Conservation (phyloP, 495 filamentous ascomycete genomes). For the Tuber umbilicatum region DNA sequence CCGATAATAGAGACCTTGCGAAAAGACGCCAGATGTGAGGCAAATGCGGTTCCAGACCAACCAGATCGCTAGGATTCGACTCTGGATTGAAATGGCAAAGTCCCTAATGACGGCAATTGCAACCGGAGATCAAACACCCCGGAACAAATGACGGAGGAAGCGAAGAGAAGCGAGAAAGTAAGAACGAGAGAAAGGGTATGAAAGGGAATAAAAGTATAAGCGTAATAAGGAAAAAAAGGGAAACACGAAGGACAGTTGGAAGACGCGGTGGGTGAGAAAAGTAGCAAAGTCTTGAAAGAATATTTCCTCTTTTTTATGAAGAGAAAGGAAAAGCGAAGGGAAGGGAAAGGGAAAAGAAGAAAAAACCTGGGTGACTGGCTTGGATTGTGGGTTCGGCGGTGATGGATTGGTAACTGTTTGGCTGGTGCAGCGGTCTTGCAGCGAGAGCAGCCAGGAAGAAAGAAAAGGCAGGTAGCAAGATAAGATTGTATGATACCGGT, state of each 20-base stretch:
- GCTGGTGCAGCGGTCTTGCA: neutral
- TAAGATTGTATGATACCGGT: too few species aligned
- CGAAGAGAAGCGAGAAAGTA: neutral
- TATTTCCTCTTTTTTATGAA: conserved; percentile 4
- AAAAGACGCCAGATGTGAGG: too few species aligned
- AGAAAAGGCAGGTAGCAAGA: neutral
- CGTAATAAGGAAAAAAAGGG: neutral
- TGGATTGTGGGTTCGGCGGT: neutral
- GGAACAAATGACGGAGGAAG: neutral
- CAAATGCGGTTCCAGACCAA: too few species aligned
- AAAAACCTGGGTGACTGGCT: conserved; percentile 29
- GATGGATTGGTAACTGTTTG: neutral
- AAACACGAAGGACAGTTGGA: neutral
- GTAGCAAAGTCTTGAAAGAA: neutral
- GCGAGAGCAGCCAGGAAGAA: neutral
- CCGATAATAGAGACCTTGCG: neutral
- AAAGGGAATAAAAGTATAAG: neutral
- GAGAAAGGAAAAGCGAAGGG: conserved; percentile 32
- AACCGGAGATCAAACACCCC: conserved; percentile 5
- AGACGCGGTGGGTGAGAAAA: neutral
- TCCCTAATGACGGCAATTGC: neutral
- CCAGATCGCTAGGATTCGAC: too few species aligned
- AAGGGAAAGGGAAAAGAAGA: conserved; percentile 35
- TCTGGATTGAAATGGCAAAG: too few species aligned
- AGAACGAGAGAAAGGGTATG: neutral